Percentiles rank a stretch among this genome's conserved stretches.
Conservation (phyloP, 2,329 filamentous ascomycete species). For the Trichoderma citrinoviride region DNA sequence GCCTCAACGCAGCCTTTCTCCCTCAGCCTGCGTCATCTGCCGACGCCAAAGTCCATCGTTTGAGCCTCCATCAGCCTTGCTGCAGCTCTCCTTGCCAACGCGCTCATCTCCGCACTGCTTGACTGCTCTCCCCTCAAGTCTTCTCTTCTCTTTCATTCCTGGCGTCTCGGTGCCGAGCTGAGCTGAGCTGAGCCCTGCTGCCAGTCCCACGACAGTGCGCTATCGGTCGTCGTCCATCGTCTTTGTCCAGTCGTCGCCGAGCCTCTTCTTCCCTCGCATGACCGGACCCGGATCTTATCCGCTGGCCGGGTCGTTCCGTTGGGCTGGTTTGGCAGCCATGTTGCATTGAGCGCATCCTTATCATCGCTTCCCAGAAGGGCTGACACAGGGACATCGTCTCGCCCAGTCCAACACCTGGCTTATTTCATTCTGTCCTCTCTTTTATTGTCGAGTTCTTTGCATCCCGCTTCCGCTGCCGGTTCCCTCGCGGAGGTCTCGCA, state of each 20-base stretch:
- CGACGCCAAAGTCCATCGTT: slow-evolving; percentile 10
- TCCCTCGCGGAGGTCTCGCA: neutral
- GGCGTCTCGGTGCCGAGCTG: slow-evolving; percentile 4
- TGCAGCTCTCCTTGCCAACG: neutral
- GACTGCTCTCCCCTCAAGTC: neutral
- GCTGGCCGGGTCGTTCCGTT: slow-evolving; percentile 12
- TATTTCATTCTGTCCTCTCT: neutral
- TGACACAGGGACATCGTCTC: neutral
- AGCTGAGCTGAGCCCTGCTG: neutral
- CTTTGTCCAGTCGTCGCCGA: slow-evolving; percentile 2
- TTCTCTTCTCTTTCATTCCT: neutral
- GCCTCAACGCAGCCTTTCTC: neutral
- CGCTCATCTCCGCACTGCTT: neutral
- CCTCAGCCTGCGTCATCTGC: slow-evolving; percentile 12
- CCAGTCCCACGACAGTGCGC: slow-evolving; percentile 7
- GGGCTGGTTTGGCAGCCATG: slow-evolving; percentile 17
- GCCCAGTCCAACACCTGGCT: slow-evolving; percentile 4
- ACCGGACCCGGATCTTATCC: slow-evolving; percentile 4
- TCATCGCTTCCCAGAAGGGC: neutral
- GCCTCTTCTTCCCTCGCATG: slow-evolving; percentile 12
- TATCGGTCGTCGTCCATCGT: neutral
- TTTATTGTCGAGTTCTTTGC: neutral
- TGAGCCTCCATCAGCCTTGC: slow-evolving; percentile 3
- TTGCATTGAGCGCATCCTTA: slow-evolving; percentile 13
- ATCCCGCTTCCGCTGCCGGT: slow-evolving; percentile 3